Conservation (phyloP, 495 filamentous ascomycete species). For the Xylaria palmicola region DNA sequence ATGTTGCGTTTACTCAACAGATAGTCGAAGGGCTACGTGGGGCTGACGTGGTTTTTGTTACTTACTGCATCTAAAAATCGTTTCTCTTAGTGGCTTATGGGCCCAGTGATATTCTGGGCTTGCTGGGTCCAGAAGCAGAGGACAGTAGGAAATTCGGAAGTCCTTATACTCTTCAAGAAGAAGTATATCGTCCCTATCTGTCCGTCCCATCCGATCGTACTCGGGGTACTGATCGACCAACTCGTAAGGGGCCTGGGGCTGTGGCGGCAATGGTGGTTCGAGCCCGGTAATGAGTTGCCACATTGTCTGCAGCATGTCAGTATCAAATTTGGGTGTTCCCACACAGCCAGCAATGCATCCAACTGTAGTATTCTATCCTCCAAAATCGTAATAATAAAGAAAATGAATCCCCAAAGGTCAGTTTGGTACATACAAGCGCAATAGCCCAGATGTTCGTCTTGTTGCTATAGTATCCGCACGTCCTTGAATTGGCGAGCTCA, state of each 20-base stretch:
- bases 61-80: constrained; percentile 20
- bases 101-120: constrained; percentile 11
- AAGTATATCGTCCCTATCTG: not conserved
- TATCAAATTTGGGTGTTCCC: too few species aligned
- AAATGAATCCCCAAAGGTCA: not conserved
- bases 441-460: constrained; percentile 24
- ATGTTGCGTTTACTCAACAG: too few species aligned
- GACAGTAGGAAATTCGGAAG: constrained; percentile 20
- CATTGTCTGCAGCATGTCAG: constrained; percentile 21
- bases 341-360: too few species aligned
- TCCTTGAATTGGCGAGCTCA: constrained; percentile 2
- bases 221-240: not conserved
- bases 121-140: constrained; percentile 4
- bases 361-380: too few species aligned
- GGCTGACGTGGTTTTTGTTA: not conserved
- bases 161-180: not conserved
- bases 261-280: not conserved
- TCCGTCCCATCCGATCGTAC: not conserved
- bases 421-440: constrained; percentile 15
- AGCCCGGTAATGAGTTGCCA: constrained; percentile 21
- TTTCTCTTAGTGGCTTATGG: constrained; percentile 14
- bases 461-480: constrained; percentile 17
- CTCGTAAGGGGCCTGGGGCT: constrained; percentile 16
- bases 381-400: not conserved
- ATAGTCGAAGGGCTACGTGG: too few species aligned